A percentile compares a stretch with the other conserved stretches of the same genome.
phyloP scores from a whole-genome alignment of 768 basidiomycete species.

The Termitomyces sp. region DNA sequence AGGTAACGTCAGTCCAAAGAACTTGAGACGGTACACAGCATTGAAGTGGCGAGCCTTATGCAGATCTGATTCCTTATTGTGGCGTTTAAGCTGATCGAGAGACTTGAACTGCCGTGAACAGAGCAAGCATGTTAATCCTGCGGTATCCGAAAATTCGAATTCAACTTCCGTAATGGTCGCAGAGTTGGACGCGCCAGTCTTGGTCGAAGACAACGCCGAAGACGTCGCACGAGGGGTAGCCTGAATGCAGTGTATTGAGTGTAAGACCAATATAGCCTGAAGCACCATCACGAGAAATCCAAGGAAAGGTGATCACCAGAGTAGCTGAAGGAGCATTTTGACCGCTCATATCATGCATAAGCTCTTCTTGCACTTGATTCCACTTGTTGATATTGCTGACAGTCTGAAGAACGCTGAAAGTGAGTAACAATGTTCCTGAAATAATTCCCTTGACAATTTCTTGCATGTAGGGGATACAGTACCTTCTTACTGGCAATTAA shows the following conservation, averaged over 20 bases:
- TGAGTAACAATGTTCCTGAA: constrained; percentile 5
- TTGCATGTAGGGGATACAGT: constrained; percentile 10
- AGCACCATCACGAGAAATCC: constrained; percentile 18
- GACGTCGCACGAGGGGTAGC: constrained; percentile 17
- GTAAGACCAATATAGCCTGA: constrained; percentile 21
- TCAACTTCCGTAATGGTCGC: constrained; percentile 43
- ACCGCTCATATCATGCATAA: constrained; percentile 42
- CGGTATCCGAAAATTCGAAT: constrained; percentile 80
- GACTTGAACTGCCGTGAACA: constrained; percentile 93
- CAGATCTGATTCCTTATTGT: constrained; percentile 90
- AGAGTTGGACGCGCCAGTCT: constrained; percentile 1
- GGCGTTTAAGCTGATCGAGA: constrained; percentile 78
- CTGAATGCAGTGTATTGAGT: constrained; percentile 21
- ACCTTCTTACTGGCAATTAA: constrained; percentile 86
- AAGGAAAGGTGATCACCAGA: constrained; percentile 31
- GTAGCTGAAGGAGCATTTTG: constrained; percentile 17
- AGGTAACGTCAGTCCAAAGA: constrained; percentile 25
- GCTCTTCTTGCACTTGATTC: constrained; percentile 93
- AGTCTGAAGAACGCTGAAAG: constrained; percentile 42
- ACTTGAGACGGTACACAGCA: constrained; percentile 24
- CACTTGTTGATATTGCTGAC: constrained; percentile 92
- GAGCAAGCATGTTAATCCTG: constrained; percentile 75
- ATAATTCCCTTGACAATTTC: background rate
- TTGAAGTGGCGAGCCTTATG: constrained; percentile 76
- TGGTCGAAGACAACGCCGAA: constrained; percentile 14